Evolutionary conservation across 192 early-diverging fungal genomes (phyloP), one percentile per base, ranked within the genome.

Genomic region (Backusella morwellensis): DNA sequence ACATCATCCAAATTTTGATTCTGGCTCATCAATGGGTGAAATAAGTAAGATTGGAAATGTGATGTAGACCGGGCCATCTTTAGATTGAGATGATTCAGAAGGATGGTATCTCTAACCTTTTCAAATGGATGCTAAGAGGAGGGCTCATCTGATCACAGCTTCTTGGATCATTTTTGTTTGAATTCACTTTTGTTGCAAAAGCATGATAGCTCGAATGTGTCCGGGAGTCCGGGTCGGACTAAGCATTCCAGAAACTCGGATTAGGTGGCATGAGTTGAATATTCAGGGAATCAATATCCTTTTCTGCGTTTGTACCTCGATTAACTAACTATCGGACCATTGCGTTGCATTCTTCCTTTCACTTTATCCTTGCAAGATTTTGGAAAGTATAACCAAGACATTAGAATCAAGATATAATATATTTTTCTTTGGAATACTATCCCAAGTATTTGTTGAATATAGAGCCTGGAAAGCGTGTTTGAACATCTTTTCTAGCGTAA

Each of bases 81-180:
- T 63, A 11, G 26, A 63, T 9, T 63, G 9, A 14, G 12, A 63
- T 63, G 9, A 63, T 63, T 63, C 56, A 63, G 12, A 26, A 29
- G 70, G 29, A 47, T 35, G 67, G 68, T 70, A 38, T 70, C 7
- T 70, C 69, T 70, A 70, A 41, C 70, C 42, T 50, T 72, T 72
- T 40, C 70, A 72, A 72, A 72, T 32, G 70, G 70, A 72, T 72
- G 70, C 70, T 72, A 72, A 72, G 70, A 72, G 70, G 70, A 72
- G 70, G 70, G 2, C 70, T 50, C 42, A 63, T 63, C 56, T 63
- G 23, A 12, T 63, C 12, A 29, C 56, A 23, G 23, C 23, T 63
- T 29, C 26, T 63, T 63, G 56, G 26, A 63, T 63, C 56, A 5
- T 12, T 14, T 63, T 63, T 63, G 56, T 63, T 63, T 29, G 56